Evolutionary conservation across 1,284 basidiomycete species (phyloP).

Genomic region (Cryptococcus sp.): DNA sequence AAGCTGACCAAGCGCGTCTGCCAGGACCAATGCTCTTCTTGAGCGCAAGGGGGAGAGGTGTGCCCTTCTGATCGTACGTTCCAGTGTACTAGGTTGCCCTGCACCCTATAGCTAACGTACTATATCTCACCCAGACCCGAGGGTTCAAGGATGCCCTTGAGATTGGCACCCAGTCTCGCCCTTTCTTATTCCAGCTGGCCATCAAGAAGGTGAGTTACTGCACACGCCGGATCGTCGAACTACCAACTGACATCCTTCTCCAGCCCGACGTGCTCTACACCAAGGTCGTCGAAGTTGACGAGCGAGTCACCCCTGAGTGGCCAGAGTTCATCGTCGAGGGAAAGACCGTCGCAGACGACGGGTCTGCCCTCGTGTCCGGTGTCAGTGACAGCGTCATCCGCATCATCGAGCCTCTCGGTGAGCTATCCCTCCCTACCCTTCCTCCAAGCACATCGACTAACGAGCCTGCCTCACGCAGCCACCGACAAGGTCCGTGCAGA

Average conservation of each 20-base stretch:
- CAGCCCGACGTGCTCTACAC: constrained; percentile 53
- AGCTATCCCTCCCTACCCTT: not conserved
- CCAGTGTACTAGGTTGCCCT: no score
- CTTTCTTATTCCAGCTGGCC: constrained; percentile 79
- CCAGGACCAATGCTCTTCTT: constrained; percentile 79
- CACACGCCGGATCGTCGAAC: no score
- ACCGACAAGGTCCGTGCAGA: constrained; percentile 19
- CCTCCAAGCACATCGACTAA: constrained; percentile 44
- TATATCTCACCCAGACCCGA: constrained; percentile 57
- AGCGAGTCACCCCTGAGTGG: constrained; percentile 84
- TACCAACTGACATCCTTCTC: not conserved
- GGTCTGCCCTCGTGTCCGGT: constrained; percentile 23
- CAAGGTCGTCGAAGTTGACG: constrained; percentile 56
- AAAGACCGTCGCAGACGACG: constrained; percentile 15
- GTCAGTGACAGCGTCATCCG: constrained; percentile 76
- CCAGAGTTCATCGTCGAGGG: constrained; percentile 21
- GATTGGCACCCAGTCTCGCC: constrained; percentile 56
- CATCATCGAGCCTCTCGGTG: constrained; percentile 59
- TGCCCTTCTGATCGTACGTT: constrained; percentile 69
- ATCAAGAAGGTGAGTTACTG: constrained; percentile 72
- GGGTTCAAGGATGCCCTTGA: constrained; percentile 56
- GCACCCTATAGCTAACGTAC: not conserved
- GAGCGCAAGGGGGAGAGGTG: constrained; percentile 82
- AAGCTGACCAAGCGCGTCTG: no score
- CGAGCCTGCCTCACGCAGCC: constrained; percentile 76